Percentiles rank a stretch among this genome's conserved stretches.
These are phyloP conservation scores for Erythrophleum fordii DNA, from an alignment of 306 rosid species.

Conservation along the genomic window DNA sequence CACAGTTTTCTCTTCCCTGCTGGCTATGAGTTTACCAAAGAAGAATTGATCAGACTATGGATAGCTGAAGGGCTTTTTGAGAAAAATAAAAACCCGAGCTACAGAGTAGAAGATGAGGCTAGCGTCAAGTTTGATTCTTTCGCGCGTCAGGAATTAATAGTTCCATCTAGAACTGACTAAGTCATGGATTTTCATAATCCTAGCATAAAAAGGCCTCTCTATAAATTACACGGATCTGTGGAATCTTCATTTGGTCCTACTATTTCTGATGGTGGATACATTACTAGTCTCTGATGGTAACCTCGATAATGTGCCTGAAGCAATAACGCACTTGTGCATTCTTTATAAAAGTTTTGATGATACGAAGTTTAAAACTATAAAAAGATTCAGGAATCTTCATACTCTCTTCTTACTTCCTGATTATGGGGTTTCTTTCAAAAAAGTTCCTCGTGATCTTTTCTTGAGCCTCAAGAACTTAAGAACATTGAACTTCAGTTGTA, in stretches of 20 bases:
- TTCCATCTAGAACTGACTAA: neutral
- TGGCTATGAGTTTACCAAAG: slow-evolving; percentile 14
- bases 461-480: slow-evolving; percentile 8
- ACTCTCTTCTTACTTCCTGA: slow-evolving; percentile 6
- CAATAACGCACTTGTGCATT: slow-evolving; percentile 19
- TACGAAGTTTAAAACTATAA: neutral
- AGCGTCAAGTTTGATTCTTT: neutral
- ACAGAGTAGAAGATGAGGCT: slow-evolving; percentile 5
- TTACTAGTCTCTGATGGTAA: neutral
- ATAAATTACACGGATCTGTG: neutral
- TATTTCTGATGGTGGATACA: neutral
- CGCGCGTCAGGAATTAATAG: neutral
- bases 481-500: slow-evolving; percentile 14
- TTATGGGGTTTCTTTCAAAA: neutral
- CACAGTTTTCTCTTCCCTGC: slow-evolving; percentile 31
- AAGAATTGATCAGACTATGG: slow-evolving; percentile 31
- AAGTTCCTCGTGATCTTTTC: slow-evolving; percentile 34
- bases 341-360: neutral
- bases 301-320: neutral
- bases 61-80: slow-evolving; percentile 27
- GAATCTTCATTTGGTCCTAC: neutral
- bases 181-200: neutral
- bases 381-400: neutral
- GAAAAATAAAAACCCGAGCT: neutral
- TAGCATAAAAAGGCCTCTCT: neutral